A percentile compares a stretch with the other conserved stretches of the same genome.
phyloP scores from a whole-genome alignment of 345 rosid genomes.

The Eucalyptus cladocalyx region DNA sequence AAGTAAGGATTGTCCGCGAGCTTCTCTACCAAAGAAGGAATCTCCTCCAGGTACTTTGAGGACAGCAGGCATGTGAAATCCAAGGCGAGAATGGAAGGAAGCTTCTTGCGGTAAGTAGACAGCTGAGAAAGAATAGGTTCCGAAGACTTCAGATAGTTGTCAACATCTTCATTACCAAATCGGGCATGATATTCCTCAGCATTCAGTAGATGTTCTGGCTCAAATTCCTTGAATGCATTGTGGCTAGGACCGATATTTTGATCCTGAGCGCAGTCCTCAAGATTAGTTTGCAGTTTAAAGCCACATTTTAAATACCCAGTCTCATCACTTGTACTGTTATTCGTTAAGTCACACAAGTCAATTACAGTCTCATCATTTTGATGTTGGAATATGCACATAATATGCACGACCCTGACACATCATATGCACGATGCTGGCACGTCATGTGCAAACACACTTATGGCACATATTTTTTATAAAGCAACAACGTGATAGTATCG shows the following conservation, averaged over 20 bases:
- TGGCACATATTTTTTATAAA: no score
- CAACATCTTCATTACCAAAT: background rate
- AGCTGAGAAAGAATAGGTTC: background rate
- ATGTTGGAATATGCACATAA: no score
- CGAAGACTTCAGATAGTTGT: background rate
- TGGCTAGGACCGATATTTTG: background rate
- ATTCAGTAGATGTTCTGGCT: background rate
- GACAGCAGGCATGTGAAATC: no score
- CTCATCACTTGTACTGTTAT: background rate
- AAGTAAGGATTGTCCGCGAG: no score
- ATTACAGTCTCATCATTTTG: background rate
- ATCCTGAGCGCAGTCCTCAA: background rate
- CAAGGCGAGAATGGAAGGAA: no score
- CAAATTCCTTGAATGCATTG: background rate
- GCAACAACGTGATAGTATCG: no score
- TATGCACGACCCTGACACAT: rapidly evolving
- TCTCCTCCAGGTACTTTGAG: no score
- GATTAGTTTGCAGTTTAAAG: background rate
- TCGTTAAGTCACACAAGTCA: background rate
- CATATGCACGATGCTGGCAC: no score
- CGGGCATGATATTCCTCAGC: background rate
- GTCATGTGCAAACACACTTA: no score
- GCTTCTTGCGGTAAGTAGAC: no score
- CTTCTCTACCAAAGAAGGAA: no score
- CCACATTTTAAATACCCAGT: background rate